Percentiles rank a stretch among this genome's conserved stretches.
phyloP scores from a whole-genome alignment of 371 early-diverging fungal genomes.

The Mucor racemosus region DNA sequence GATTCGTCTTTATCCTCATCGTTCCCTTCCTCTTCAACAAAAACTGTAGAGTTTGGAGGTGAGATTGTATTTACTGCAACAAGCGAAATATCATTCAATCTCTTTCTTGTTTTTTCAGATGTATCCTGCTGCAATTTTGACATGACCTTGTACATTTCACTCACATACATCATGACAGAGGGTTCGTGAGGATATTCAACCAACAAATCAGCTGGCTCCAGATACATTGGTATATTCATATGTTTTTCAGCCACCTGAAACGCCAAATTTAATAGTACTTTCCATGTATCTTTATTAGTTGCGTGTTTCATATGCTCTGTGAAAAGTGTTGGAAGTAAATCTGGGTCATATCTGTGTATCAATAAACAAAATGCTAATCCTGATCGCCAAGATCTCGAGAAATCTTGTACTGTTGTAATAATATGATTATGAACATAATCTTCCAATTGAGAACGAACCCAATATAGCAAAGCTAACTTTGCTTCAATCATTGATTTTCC shows the following conservation, averaged over 20 bases:
- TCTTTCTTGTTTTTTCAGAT: constrained; percentile 13
- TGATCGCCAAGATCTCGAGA: constrained; percentile 72
- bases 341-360: constrained; percentile 70
- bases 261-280: constrained; percentile 28
- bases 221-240: constrained; percentile 40
- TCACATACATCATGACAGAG: constrained; percentile 55
- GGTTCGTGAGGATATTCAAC: constrained; percentile 56
- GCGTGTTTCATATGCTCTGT: constrained; percentile 29
- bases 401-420: constrained; percentile 62
- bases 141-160: constrained; percentile 50
- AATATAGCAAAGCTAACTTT: constrained; percentile 59
- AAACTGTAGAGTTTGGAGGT: background rate
- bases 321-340: constrained; percentile 61
- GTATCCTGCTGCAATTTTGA: constrained; percentile 24
- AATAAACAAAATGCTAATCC: constrained; percentile 75
- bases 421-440: constrained; percentile 58
- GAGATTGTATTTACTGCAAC: background rate
- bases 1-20: background rate
- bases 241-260: constrained; percentile 44
- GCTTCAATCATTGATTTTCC: constrained; percentile 45
- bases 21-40: background rate
- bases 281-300: constrained; percentile 37
- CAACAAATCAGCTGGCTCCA: constrained; percentile 45
- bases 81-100: constrained; percentile 17
- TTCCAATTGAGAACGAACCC: constrained; percentile 69